Conservation (phyloP, 306 rosid species). For the Carpinus viminea region DNA sequence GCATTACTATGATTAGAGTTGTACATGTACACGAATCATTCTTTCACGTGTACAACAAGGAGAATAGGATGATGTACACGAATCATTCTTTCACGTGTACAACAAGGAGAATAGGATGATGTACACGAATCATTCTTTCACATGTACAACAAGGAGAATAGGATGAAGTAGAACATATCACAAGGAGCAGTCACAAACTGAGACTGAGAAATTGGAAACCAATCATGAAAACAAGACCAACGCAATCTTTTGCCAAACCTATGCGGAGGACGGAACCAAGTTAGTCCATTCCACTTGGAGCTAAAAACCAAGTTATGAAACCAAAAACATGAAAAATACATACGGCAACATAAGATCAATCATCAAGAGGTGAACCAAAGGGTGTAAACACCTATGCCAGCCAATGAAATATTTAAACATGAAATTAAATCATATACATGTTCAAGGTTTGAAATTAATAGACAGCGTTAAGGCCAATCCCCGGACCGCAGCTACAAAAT, state of each 20-base stretch:
- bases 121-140: background rate
- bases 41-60: too few species aligned
- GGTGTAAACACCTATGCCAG: background rate
- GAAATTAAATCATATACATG: background rate
- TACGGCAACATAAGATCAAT: background rate
- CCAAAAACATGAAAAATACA: background rate
- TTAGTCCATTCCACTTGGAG: background rate
- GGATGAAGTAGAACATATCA: background rate
- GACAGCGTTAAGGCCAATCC: background rate
- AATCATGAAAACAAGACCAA: background rate
- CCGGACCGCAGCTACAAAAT: background rate
- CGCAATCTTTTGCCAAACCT: background rate
- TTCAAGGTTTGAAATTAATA: background rate
- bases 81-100: too few species aligned
- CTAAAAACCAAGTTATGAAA: background rate
- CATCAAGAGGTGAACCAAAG: background rate
- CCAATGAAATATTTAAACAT: background rate
- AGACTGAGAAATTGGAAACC: background rate
- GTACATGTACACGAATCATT: background rate
- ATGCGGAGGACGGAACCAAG: background rate
- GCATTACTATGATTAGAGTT: too few species aligned
- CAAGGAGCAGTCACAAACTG: background rate
- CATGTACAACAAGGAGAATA: background rate
- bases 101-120: too few species aligned
- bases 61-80: too few species aligned